Evolutionary conservation across 2,329 filamentous ascomycete species (phyloP), one percentile per base, ranked within the genome.

Genomic region (Aspergillus japonicus): DNA sequence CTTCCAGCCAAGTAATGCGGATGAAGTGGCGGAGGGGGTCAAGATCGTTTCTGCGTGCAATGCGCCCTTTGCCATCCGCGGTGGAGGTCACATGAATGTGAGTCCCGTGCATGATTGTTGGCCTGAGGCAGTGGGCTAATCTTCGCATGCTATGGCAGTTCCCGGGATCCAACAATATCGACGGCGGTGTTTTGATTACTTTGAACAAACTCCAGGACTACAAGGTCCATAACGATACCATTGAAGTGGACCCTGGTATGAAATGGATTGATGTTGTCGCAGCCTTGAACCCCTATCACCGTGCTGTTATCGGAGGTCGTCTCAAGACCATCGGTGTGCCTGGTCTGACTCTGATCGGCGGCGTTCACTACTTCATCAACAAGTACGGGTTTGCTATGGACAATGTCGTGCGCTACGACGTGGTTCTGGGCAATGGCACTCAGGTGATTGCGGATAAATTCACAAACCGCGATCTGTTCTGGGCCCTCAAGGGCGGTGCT

Each of bases 41-140:
- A 29, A 29, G 26, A 29, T 29, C 26, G 3, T 29, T 29, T 29
- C 26, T 29, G 3, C 26, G 26, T 70, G 71, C 66, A 50, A 77
- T 50, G 62, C 73, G 5, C 75, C 77, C 31, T 86, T 86, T 60
- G 83, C 83, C 3, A 69, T 86, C 67, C 82, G 84, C 64, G 81
- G 81, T 0, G 84, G 83, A 23, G 84, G 84, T 0, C 83, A 86
- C 66, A 72, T 72, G 70, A 69, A 68, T 47, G 67, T 64, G 54
- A 57, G 65, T 58, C 14, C 26, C 19, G 12, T 44, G 6, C 2
- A n/a, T 8, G 3, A 21, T 10, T 19, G 6, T 8, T 14, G 12
- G 35, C 2, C 14, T 3, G 11, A 6, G 2, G 1, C 5, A 29
- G 7, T 3, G 8, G 26, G 26, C 26, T 29, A 29, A 29, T 29